phyloP scores from a whole-genome alignment of 2,329 filamentous ascomycete genomes.

The Neophaeococcomyces mojaviensis region DNA sequence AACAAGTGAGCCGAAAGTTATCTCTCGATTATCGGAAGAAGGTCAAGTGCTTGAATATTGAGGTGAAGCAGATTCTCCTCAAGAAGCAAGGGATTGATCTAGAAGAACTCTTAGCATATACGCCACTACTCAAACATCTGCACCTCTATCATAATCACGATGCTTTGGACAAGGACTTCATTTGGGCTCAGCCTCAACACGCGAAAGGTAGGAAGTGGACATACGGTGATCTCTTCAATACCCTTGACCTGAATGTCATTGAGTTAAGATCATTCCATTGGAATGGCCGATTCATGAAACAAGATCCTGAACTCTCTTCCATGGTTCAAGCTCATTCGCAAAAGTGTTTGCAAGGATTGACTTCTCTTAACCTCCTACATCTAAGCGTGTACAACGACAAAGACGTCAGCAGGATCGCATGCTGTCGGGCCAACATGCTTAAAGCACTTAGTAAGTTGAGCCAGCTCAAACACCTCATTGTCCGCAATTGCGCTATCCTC shows the following conservation, averaged over 20 bases:
- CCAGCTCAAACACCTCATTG: conserved; percentile 57
- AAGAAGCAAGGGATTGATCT: conserved; percentile 52
- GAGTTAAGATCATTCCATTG: conserved; percentile 48
- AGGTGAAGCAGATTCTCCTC: conserved; percentile 52
- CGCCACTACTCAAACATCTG: conserved; percentile 61
- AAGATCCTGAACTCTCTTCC: conserved; percentile 28
- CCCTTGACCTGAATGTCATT: conserved; percentile 46
- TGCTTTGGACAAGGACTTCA: conserved; percentile 25
- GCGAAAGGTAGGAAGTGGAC: conserved; percentile 46
- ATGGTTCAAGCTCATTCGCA: conserved; percentile 48
- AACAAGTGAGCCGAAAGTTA: conserved; percentile 26
- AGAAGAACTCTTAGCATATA: conserved; percentile 50
- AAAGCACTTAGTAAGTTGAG: conserved; percentile 40
- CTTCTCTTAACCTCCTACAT: conserved; percentile 32
- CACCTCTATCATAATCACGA: conserved; percentile 67
- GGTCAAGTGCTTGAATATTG: conserved; percentile 61
- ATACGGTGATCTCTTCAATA: conserved; percentile 59
- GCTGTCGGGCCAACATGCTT: conserved; percentile 45
- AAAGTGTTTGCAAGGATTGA: conserved; percentile 44
- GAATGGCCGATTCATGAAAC: conserved; percentile 43
- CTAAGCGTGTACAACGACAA: conserved; percentile 15
- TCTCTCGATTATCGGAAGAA: conserved; percentile 62
- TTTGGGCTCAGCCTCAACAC: conserved; percentile 24
- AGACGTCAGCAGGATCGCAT: conserved; percentile 14
- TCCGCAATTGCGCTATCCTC: conserved; percentile 68